Evolutionary conservation across 1,284 basidiomycete genomes (phyloP), one percentile per base, ranked within the genome.

Genomic region (Mixia osmundae): DNA sequence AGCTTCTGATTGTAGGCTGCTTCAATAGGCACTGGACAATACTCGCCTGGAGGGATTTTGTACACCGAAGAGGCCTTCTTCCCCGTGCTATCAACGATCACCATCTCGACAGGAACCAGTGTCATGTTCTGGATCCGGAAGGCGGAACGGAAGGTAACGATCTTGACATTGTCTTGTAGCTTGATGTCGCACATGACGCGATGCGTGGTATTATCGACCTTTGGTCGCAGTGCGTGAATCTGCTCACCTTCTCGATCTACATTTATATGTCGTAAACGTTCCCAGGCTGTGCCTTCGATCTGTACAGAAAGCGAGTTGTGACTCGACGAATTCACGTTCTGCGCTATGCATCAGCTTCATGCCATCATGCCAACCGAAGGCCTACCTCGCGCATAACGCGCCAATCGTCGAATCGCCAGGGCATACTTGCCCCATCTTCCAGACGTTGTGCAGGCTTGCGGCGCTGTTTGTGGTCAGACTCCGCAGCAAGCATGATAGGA

Each of bases 331-430:
- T 72, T 68, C 20, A 85, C 70, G 46, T 87, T 79, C 79, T 87
- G 46, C 31, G 44, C 30, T 18, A 23, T 30, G 29, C 22, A 26
- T 10, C 9, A 23, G 10, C 19, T 5, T 30, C 7, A 19, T n/a
- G 21, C 20, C 9, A 18, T 28, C 2, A 32, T 15, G 6, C 32
- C 9, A 22, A 28, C n/a, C 20, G 26, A 20, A 24, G 8, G 45
- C 61, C 44, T 50, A 80, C 82, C 62, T 99, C 91, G 53, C 91
- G 72, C 61, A 82, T 76, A 6, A 74, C 73, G 56, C 76, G 77
- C 76, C 83, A 89, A 50, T 97, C 89, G 53, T 95, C 85, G 50
- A 99, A 97, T 39, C 85, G 66, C 91, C 91, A 99, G 35, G 95
- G 89, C 11, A 80, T 63, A 2, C 68, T 71, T 45, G 76, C 67